Percentiles rank a stretch among this genome's conserved stretches.
Evolutionary conservation across 257 asterid species (phyloP).

Genomic region (Craterostigma plantagineum): DNA sequence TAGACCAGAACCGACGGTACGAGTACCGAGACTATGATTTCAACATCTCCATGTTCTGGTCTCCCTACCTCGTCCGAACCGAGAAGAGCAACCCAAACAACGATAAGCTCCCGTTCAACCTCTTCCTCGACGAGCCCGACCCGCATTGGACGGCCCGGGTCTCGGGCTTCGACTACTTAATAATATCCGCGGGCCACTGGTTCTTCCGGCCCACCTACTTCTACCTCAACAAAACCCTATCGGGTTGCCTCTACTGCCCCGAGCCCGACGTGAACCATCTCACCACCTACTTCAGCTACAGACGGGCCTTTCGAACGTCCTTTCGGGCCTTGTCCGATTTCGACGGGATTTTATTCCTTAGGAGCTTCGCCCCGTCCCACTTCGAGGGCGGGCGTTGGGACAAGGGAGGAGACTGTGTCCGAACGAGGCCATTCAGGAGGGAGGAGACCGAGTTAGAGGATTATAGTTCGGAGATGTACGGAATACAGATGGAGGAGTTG

Average conservation of each 20-base stretch:
- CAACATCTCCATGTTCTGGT: slow-evolving; percentile 68
- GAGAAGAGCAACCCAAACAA: slow-evolving; percentile 23
- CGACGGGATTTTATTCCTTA: slow-evolving; percentile 31
- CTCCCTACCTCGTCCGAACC: slow-evolving; percentile 51
- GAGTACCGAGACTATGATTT: slow-evolving; percentile 44
- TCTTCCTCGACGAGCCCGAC: slow-evolving; percentile 67
- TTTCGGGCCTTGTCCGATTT: slow-evolving; percentile 32
- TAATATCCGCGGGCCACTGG: slow-evolving; percentile 93
- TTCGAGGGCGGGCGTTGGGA: slow-evolving; percentile 85
- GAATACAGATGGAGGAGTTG: slow-evolving; percentile 58
- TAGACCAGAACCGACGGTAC: slow-evolving; percentile 46
- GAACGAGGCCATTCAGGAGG: slow-evolving; percentile 39
- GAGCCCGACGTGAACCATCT: slow-evolving; percentile 28
- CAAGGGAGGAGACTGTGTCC: slow-evolving; percentile 58
- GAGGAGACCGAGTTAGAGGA: slow-evolving; percentile 30
- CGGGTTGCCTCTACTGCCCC: slow-evolving; percentile 72
- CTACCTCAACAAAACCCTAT: slow-evolving; percentile 25
- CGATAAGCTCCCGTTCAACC: slow-evolving; percentile 38
- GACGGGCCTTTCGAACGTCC: slow-evolving; percentile 70
- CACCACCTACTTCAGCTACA: slow-evolving; percentile 45
- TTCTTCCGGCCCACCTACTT: slow-evolving; percentile 72
- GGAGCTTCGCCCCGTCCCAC: slow-evolving; percentile 80
- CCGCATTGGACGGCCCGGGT: slow-evolving; percentile 29
- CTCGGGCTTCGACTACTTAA: slow-evolving; percentile 31
- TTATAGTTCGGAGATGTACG: slow-evolving; percentile 36